These are phyloP conservation scores for Pyrenochaeta sp. DNA, from an alignment of 2,329 filamentous ascomycete species.

Conservation along the genomic window DNA sequence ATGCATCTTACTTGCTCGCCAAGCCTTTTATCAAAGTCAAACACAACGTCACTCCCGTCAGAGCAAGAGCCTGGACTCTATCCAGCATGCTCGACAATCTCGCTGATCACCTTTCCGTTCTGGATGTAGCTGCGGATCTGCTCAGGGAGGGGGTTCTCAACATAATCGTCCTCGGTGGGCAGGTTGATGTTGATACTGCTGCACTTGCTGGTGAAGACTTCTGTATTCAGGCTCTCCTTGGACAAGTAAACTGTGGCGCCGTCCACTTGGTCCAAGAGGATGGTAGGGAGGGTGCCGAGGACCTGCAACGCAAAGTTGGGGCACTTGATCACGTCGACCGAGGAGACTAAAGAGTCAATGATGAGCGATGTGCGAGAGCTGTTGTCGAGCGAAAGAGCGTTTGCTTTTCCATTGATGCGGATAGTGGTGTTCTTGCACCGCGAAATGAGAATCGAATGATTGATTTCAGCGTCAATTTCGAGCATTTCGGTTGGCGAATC, in stretches of 20 bases:
- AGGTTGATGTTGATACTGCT: conserved; percentile 88
- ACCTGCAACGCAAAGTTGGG: conserved; percentile 95
- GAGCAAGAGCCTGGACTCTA: conserved; percentile 50
- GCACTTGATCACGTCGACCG: conserved; percentile 94
- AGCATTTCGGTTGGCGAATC: conserved; percentile 78
- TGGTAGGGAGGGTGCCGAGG: conserved; percentile 82
- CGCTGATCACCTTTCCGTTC: conserved; percentile 80
- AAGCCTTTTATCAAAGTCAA: background rate
- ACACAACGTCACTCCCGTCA: no score
- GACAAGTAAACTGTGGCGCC: conserved; percentile 87
- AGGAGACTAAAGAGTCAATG: conserved; percentile 87
- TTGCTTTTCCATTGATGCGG: conserved; percentile 90
- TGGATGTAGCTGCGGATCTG: conserved; percentile 86
- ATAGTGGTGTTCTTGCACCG: conserved; percentile 91
- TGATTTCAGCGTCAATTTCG: conserved; percentile 81
- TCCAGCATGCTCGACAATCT: conserved; percentile 95
- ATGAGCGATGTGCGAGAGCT: conserved; percentile 83
- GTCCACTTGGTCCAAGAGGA: conserved; percentile 93
- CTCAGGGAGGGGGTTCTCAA: conserved; percentile 85
- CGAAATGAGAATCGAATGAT: conserved; percentile 90
- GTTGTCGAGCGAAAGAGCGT: conserved; percentile 96
- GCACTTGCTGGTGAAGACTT: conserved; percentile 90
- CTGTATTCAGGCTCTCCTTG: conserved; percentile 78
- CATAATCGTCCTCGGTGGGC: conserved; percentile 78
- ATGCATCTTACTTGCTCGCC: conserved; percentile 18